Percentiles rank a stretch among this genome's conserved stretches.
Evolutionary conservation across 2,329 filamentous ascomycete genomes (phyloP).

Genomic region (Pseudovirgaria hyperparasitica): DNA sequence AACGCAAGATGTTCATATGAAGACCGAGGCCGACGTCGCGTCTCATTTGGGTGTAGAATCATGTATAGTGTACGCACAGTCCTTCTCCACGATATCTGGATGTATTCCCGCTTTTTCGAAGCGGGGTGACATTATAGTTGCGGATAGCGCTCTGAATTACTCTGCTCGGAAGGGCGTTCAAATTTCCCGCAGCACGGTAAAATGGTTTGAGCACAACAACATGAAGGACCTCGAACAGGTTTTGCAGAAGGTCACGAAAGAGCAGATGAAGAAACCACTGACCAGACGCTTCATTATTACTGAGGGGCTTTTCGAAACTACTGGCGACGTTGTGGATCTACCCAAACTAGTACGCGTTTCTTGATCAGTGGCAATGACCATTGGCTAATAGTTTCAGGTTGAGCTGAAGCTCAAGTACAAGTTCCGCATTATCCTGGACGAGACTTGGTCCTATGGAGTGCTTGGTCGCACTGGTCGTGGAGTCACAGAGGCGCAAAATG

Average conservation of each 20-base stretch:
- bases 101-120: constrained; percentile 97
- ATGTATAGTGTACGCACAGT: constrained; percentile 91
- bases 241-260: constrained; percentile 72
- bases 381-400: constrained; percentile 38
- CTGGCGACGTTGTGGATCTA: constrained; percentile 73
- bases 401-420: constrained; percentile 95
- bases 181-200: constrained; percentile 78
- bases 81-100: constrained; percentile 92
- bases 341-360: constrained; percentile 63
- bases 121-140: constrained; percentile 91
- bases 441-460: constrained; percentile 95
- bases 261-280: constrained; percentile 77
- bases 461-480: constrained; percentile 84
- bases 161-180: constrained; percentile 90
- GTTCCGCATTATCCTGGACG: constrained; percentile 93
- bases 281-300: constrained; percentile 93
- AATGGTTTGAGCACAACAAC: constrained; percentile 93
- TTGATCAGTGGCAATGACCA: not conserved
- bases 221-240: constrained; percentile 86
- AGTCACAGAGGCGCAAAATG: constrained; percentile 90
- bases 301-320: constrained; percentile 84
- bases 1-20: constrained; percentile 96
- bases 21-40: constrained; percentile 87
- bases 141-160: constrained; percentile 86
- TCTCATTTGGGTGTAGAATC: constrained; percentile 75